A percentile compares a stretch with the other conserved stretches of the same genome.
Evolutionary conservation across 1,284 basidiomycete species (phyloP).

Genomic region (Athelia sp.): DNA sequence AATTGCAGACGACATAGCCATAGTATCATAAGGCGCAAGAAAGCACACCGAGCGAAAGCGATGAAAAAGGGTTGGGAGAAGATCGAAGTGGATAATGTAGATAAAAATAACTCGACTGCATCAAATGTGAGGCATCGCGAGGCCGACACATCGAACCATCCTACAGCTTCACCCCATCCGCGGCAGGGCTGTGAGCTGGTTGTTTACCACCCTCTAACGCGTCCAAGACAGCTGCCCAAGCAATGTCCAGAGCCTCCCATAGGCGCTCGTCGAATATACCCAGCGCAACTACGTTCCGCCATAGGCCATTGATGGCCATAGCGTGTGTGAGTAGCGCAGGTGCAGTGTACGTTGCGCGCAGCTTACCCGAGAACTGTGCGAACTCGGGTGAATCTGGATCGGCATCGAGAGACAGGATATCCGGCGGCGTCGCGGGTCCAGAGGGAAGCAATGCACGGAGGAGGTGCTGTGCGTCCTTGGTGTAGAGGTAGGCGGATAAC

Average conservation of each 20-base stretch:
- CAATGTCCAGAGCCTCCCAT: conserved; percentile 50
- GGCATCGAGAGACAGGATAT: conserved; percentile 13
- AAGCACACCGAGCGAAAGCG: neutral
- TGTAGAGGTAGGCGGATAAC: conserved; percentile 47
- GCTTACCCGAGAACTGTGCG: conserved; percentile 15
- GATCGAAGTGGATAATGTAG: neutral
- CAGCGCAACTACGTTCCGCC: conserved; percentile 56
- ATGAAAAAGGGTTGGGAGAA: neutral
- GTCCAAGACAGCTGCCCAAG: conserved; percentile 48
- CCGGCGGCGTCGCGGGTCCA: conserved; percentile 10
- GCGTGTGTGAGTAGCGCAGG: conserved; percentile 32
- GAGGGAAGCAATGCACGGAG: conserved; percentile 30
- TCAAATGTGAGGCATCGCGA: neutral
- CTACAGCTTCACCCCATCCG: neutral
- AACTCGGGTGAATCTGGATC: conserved; percentile 1
- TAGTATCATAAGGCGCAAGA: neutral
- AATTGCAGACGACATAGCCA: no score
- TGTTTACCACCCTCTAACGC: conserved; percentile 24
- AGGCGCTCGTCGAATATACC: conserved; percentile 50
- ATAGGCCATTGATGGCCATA: conserved; percentile 46
- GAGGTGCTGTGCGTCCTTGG: conserved; percentile 37
- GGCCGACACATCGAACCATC: neutral
- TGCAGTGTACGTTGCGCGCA: conserved; percentile 23
- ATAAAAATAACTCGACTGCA: neutral
- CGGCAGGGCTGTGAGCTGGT: neutral